These are phyloP conservation scores for Aspergillus ustus DNA, from an alignment of 2,329 filamentous ascomycete species.

Conservation along the genomic window DNA sequence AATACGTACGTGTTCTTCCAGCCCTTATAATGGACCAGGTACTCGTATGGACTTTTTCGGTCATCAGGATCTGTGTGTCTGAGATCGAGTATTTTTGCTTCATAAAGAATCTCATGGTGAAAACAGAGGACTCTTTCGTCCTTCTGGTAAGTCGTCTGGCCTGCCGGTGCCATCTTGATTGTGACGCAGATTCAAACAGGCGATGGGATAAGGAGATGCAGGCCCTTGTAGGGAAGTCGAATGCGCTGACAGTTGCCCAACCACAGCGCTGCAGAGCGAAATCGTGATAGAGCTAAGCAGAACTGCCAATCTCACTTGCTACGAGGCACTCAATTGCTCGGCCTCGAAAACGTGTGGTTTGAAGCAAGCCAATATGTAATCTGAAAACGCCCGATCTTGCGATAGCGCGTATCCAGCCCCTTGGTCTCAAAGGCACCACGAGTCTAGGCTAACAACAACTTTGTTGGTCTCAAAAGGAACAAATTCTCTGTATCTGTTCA, in stretches of 20 bases:
- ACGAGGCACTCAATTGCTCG: background rate
- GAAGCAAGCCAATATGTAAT: background rate
- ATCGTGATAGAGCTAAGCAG: background rate
- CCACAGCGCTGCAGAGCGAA: background rate
- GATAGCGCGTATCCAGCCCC: background rate
- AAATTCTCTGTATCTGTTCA: background rate
- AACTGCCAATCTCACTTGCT: background rate
- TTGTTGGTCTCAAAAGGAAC: background rate
- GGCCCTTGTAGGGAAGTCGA: background rate
- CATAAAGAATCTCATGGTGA: constrained; percentile 95
- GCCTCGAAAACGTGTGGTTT: constrained; percentile 1
- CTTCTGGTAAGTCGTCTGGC: constrained; percentile 62
- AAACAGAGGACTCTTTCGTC: constrained; percentile 97
- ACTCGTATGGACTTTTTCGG: constrained; percentile 77
- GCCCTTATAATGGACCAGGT: constrained; percentile 97
- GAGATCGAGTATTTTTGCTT: constrained; percentile 90
- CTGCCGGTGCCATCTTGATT: constrained; percentile 62
- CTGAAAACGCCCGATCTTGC: background rate
- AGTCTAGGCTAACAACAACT: background rate
- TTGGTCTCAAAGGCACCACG: background rate
- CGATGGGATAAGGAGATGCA: background rate
- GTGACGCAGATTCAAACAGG: background rate
- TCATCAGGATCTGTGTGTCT: constrained; percentile 65
- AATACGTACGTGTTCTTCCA: constrained; percentile 89
- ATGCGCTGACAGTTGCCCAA: background rate